Conservation (phyloP, 1,284 basidiomycete genomes). For the Ceratobasidium sp. region DNA sequence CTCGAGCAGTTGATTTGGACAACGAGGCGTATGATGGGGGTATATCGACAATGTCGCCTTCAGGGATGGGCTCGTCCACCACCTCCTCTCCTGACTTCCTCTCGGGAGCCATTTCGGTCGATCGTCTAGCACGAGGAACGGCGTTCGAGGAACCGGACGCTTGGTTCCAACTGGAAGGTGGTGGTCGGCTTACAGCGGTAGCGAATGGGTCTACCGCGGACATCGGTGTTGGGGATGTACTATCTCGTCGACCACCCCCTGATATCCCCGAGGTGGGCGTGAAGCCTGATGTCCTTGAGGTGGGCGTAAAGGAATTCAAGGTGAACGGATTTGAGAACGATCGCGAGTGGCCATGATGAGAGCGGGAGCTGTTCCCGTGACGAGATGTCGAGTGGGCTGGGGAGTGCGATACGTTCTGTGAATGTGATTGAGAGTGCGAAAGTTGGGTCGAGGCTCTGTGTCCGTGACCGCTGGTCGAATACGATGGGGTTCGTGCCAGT, state of each 20-base stretch:
- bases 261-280: no score
- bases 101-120: background rate
- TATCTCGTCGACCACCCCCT: conserved; percentile 12
- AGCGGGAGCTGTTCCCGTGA: no score
- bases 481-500: conserved; percentile 21
- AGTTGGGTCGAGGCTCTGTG: conserved; percentile 10
- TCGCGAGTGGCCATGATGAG: conserved; percentile 20
- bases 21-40: conserved; percentile 24
- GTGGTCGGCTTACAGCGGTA: conserved; percentile 23
- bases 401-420: conserved; percentile 29
- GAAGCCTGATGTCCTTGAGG: background rate
- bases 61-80: background rate
- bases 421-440: conserved; percentile 31
- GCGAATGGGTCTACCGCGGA: conserved; percentile 27
- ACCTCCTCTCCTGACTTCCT: conserved; percentile 18
- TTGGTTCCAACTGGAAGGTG: conserved; percentile 38
- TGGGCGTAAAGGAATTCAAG: conserved; percentile 6
- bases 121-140: conserved; percentile 7
- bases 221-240: conserved; percentile 26
- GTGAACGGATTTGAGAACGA: conserved; percentile 29
- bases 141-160: conserved; percentile 27
- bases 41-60: conserved; percentile 17
- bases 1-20: background rate
- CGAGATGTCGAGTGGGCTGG: conserved; percentile 14
- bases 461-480: conserved; percentile 31